These are phyloP conservation scores for Laguncularia racemosa DNA, from an alignment of 345 rosid species.

Conservation along the genomic window DNA sequence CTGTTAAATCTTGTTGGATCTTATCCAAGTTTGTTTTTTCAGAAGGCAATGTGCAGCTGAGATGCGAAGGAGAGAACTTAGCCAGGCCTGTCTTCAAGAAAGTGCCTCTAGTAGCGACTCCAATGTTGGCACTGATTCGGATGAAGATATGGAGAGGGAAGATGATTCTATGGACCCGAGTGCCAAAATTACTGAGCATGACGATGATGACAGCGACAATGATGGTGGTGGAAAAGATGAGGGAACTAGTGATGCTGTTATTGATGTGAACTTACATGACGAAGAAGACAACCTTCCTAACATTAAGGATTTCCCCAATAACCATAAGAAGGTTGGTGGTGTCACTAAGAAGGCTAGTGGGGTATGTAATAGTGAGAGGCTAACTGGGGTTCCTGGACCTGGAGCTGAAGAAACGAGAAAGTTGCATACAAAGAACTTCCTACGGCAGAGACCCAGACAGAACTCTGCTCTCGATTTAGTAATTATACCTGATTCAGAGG, in stretches of 20 bases:
- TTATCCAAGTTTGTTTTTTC: slow-evolving; percentile 12
- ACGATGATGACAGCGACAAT: neutral
- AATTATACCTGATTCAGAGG: slow-evolving; percentile 31
- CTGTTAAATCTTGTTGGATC: slow-evolving; percentile 3
- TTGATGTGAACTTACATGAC: slow-evolving; percentile 15
- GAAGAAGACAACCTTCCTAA: slow-evolving; percentile 20
- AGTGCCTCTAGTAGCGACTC: slow-evolving; percentile 10
- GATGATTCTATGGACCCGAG: slow-evolving; percentile 5
- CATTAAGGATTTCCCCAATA: slow-evolving; percentile 7
- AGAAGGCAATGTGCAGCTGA: slow-evolving; percentile 29
- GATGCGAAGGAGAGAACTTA: slow-evolving; percentile 15
- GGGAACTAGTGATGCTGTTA: slow-evolving; percentile 11
- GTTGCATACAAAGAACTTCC: slow-evolving; percentile 29
- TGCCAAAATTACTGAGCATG: no score
- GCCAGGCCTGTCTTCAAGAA: slow-evolving; percentile 13
- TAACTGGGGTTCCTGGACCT: slow-evolving; percentile 21
- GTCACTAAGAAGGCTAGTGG: slow-evolving; percentile 15
- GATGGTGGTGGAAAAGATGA: slow-evolving; percentile 1
- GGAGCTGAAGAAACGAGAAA: slow-evolving; percentile 21
- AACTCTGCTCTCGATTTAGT: slow-evolving; percentile 42
- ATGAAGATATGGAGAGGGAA: slow-evolving; percentile 14
- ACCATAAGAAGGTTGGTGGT: slow-evolving; percentile 13
- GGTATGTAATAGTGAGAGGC: slow-evolving; percentile 22
- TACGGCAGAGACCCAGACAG: slow-evolving; percentile 48
- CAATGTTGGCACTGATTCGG: slow-evolving; percentile 5